Percentiles rank a stretch among this genome's conserved stretches.
phyloP scores from a whole-genome alignment of 805 yeast species.

The Tetrapisispora namnaoensis region DNA sequence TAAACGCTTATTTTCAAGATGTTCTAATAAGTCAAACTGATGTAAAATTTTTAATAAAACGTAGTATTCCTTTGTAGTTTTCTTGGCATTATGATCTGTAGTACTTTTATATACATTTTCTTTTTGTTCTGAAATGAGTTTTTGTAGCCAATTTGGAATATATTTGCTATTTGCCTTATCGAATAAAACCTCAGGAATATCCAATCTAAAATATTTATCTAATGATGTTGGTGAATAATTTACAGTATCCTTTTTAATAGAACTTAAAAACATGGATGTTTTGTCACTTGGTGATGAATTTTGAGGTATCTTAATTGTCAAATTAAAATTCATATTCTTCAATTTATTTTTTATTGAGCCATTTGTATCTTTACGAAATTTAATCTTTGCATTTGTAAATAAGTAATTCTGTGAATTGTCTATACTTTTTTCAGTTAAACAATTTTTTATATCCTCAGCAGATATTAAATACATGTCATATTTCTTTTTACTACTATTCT shows the following conservation, averaged over 20 bases:
- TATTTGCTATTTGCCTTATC: slow-evolving; percentile 6
- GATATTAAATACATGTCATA: background rate
- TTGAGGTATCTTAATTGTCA: slow-evolving; percentile 17
- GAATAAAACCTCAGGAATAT: slow-evolving; percentile 17
- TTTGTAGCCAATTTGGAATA: slow-evolving; percentile 28
- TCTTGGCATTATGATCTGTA: slow-evolving; percentile 3
- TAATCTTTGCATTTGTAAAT: background rate
- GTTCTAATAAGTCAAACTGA: slow-evolving; percentile 31
- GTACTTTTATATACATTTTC: background rate
- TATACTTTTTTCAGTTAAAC: background rate
- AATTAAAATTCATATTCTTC: slow-evolving; percentile 6
- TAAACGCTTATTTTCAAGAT: slow-evolving; percentile 24
- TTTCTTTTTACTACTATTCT: background rate
- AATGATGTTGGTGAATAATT: slow-evolving; percentile 28
- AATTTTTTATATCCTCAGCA: background rate
- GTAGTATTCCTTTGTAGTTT: slow-evolving; percentile 8
- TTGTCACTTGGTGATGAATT: slow-evolving; percentile 10
- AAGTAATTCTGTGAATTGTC: background rate
- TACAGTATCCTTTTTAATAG: slow-evolving; percentile 25
- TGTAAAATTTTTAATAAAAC: slow-evolving; percentile 22
- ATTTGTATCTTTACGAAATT: background rate
- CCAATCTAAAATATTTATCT: slow-evolving; percentile 22
- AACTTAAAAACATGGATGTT: slow-evolving; percentile 21
- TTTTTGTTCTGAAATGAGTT: slow-evolving; percentile 1
- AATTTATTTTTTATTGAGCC: background rate